These are phyloP conservation scores for Dendrobium officinale DNA, from an alignment of 106 monocot species.

Conservation along the genomic window DNA sequence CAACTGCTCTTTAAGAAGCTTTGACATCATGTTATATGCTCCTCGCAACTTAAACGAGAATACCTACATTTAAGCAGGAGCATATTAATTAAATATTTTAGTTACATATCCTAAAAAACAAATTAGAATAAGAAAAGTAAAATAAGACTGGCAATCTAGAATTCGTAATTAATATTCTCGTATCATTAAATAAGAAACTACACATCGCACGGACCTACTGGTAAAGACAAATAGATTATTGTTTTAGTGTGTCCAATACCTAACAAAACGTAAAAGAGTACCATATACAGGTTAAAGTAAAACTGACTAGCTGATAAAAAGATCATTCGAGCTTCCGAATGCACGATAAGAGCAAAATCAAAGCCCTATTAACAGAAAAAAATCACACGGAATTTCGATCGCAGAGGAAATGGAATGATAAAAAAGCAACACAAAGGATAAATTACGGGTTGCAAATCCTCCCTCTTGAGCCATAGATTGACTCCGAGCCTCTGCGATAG, in stretches of 20 bases:
- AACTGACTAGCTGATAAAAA: background rate
- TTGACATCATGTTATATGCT: slow-evolving; percentile 99
- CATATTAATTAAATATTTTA: background rate
- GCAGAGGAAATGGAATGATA: background rate
- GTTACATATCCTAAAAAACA: background rate
- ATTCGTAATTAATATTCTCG: background rate
- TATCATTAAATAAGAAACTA: background rate
- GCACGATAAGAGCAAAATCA: background rate
- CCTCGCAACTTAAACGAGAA: slow-evolving; percentile 98
- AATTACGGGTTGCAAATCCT: slow-evolving; percentile 85
- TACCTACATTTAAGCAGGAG: slow-evolving; percentile 34
- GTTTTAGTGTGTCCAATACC: background rate
- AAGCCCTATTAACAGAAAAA: background rate
- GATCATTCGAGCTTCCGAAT: too few species aligned
- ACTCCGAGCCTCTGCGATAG: slow-evolving; percentile 67
- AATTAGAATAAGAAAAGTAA: background rate
- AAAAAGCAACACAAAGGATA: background rate
- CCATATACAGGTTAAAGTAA: background rate
- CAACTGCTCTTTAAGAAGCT: slow-evolving; percentile 66
- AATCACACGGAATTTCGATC: background rate
- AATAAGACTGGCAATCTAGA: background rate
- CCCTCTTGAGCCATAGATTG: slow-evolving; percentile 76
- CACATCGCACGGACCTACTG: background rate
- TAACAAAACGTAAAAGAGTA: background rate
- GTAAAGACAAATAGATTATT: background rate